Base-by-base conservation (phyloP, 2,329 filamentous ascomycete species). In the Blastomyces percursus region DNA sequence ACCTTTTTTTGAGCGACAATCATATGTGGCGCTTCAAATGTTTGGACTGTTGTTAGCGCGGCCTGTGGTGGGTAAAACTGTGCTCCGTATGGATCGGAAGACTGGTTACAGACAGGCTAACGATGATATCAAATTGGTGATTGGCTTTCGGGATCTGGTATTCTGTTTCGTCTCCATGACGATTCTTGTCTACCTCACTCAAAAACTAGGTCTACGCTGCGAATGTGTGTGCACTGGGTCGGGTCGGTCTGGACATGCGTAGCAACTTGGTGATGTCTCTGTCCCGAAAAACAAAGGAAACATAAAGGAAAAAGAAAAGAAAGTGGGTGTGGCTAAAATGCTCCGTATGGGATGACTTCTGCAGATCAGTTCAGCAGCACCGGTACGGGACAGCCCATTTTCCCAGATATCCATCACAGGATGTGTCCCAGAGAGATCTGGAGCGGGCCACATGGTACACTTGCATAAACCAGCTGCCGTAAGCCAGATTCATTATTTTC, bases 391-490 rank as follows among this genome's bases (percentile, higher is more conserved):
- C 7, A 30, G 30, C 27, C 56, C 9, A 21, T 38, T 40, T 48
- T 9, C 38, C 40, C 16, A 46, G 56, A 24, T 30, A 59, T 27
- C 19, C 21, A 40, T 32, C 55, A 46, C 14, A 19, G 56, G 38
- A 59, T 59, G 40, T 44, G 42, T 48, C 40, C 14, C 56, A 27
- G 40, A 32, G 32, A 24, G 19, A 32, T 59, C 56, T n/a, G 56
- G 56, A 59, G 40, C 9, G 7, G 40, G 56, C 56, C 56, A 46
- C 38, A 59, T 59, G 56, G 56, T 14, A 46, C 38, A 46, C 56
- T 46, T 59, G 40, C 38, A 59, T 59, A 46, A 56, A 40, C 35
- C 32, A 56, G 54, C 19, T 40, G 51, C 27, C 2, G 8, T 16
- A 54, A 54, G 21, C 51, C 51, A 54, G 24, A 32, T 32, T 32